phyloP scores from a whole-genome alignment of 768 basidiomycete genomes.

The Suillus spraguei region DNA sequence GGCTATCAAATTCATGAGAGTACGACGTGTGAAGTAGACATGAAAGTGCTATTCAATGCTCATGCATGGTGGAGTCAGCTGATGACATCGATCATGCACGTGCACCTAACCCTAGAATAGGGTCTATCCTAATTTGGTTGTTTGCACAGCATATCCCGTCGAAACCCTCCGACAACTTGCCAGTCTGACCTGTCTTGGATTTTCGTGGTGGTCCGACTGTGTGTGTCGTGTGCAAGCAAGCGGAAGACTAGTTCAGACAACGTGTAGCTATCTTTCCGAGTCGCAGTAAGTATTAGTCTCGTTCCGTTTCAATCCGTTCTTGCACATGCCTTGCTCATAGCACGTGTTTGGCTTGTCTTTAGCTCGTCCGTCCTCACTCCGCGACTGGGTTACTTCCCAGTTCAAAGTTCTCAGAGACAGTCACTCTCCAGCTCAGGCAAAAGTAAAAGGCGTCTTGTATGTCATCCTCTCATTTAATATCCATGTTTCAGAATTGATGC shows the following conservation, averaged over 20 bases:
- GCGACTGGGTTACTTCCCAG: conserved; percentile 28
- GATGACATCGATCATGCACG: conserved; percentile 4
- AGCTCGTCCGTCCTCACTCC: conserved; percentile 44
- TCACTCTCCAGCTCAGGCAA: conserved; percentile 1
- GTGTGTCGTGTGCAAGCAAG: not conserved
- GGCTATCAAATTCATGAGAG: not conserved
- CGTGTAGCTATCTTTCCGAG: conserved; percentile 13
- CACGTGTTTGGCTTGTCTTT: conserved; percentile 47
- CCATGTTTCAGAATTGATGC: conserved; percentile 9
- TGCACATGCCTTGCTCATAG: conserved; percentile 36
- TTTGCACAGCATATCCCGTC: not conserved
- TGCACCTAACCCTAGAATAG: conserved; percentile 2
- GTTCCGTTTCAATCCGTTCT: conserved; percentile 13
- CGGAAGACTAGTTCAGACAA: conserved; percentile 23
- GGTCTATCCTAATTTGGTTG: conserved; percentile 14
- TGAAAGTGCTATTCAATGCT: not conserved
- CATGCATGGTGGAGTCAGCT: not conserved
- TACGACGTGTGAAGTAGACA: not conserved
- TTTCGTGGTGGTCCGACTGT: not conserved
- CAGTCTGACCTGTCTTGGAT: not conserved
- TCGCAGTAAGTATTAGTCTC: conserved; percentile 15
- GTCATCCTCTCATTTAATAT: conserved; percentile 3
- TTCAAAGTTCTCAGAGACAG: conserved; percentile 21
- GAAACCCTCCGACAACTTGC: not conserved
- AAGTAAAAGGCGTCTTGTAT: conserved; percentile 3